Conservation (phyloP, 1,284 basidiomycete species). For the Trichosporon asahii region DNA sequence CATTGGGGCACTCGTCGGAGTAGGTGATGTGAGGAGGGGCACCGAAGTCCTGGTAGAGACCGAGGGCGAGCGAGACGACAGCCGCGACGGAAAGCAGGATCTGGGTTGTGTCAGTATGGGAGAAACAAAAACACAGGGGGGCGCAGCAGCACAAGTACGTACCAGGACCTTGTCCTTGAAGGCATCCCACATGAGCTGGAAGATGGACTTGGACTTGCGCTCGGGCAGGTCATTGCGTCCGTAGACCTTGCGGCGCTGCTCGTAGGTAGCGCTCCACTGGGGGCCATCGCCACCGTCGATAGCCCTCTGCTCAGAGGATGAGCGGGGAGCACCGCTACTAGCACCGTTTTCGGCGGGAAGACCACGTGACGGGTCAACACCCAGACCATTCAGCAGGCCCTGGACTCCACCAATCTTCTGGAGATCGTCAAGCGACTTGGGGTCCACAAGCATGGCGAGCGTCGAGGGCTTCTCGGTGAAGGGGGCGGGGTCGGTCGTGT, state of each 20-base stretch:
- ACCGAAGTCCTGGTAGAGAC: constrained; percentile 90
- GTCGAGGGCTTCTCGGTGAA: constrained; percentile 69
- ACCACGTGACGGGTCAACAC: constrained; percentile 64
- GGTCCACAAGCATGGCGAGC: constrained; percentile 84
- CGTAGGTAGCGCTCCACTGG: constrained; percentile 59
- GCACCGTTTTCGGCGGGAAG: constrained; percentile 32
- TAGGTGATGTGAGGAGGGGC: constrained; percentile 58
- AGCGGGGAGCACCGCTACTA: constrained; percentile 27
- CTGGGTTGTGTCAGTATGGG: constrained; percentile 50
- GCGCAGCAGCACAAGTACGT: constrained; percentile 54
- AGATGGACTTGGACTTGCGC: constrained; percentile 72
- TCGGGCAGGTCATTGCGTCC: constrained; percentile 79
- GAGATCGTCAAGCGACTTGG: constrained; percentile 63
- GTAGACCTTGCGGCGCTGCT: constrained; percentile 69
- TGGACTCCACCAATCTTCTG: constrained; percentile 69
- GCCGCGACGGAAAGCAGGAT: constrained; percentile 87
- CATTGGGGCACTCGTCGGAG: constrained; percentile 51
- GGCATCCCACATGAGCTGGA: constrained; percentile 87
- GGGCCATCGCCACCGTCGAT: constrained; percentile 47
- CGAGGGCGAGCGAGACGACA: constrained; percentile 86
- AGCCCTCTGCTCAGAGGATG: constrained; percentile 21
- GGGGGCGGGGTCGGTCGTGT: constrained; percentile 65
- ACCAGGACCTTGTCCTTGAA: constrained; percentile 90
- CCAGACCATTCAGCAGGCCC: constrained; percentile 69
- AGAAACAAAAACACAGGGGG: constrained; percentile 21